These are phyloP conservation scores for Ophiobolus disseminans DNA, from an alignment of 2,329 filamentous ascomycete genomes.

Conservation along the genomic window DNA sequence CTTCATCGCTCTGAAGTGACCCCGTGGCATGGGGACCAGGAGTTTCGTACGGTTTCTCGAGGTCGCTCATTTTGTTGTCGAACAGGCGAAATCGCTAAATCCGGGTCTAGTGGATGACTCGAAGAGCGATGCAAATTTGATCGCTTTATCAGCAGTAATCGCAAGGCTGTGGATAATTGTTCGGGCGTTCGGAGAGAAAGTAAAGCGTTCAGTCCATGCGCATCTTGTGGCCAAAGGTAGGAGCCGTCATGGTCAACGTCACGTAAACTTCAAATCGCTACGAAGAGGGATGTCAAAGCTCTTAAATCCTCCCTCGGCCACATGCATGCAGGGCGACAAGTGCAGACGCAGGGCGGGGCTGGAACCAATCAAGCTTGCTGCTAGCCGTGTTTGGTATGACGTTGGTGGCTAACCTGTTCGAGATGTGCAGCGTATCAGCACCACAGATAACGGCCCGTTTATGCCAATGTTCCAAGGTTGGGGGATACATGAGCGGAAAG, in stretches of 20 bases:
- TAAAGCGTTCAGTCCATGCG: neutral
- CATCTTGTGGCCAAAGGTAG: conserved; percentile 27
- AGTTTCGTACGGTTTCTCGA: conserved; percentile 31
- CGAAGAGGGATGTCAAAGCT: conserved; percentile 15
- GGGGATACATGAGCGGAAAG: conserved; percentile 14
- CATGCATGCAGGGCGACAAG: neutral
- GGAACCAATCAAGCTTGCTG: conserved; percentile 20
- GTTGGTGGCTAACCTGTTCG: conserved; percentile 19
- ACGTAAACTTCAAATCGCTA: conserved; percentile 7
- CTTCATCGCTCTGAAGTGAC: conserved; percentile 28
- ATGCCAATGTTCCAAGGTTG: conserved; percentile 32
- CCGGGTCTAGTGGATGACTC: conserved; percentile 10
- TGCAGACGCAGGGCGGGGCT: conserved; percentile 36
- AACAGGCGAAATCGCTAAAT: neutral
- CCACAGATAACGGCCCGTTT: conserved; percentile 28
- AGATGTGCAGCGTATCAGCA: conserved; percentile 12
- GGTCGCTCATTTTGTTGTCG: conserved; percentile 33
- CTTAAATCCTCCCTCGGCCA: conserved; percentile 29
- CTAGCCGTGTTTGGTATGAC: conserved; percentile 33
- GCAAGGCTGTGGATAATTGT: neutral
- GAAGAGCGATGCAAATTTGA: neutral
- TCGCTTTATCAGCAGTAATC: neutral
- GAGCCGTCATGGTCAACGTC: conserved; percentile 26
- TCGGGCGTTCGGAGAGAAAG: neutral
- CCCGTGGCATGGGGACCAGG: conserved; percentile 17